phyloP scores from a whole-genome alignment of 805 yeast species.

The Myxozyma geophila region DNA sequence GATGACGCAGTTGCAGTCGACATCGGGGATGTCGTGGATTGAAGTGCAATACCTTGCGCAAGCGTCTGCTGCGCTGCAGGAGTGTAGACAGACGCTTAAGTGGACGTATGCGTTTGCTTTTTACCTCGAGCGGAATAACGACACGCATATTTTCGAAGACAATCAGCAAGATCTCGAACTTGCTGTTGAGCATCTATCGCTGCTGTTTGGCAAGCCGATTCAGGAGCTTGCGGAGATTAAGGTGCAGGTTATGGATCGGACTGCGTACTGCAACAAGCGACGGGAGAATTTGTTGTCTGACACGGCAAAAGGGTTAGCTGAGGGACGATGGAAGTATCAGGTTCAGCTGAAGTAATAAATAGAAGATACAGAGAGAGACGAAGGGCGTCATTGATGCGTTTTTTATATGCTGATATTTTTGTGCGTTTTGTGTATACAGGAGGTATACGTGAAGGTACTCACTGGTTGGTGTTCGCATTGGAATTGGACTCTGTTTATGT shows the following conservation, averaged over 20 bases:
- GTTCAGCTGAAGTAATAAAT: conserved; percentile 30
- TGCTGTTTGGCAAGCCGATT: conserved; percentile 55
- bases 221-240: conserved; percentile 48
- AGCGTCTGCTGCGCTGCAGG: conserved; percentile 64
- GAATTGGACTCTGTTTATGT: too few relatives aligned
- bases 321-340: conserved; percentile 46
- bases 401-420: not conserved
- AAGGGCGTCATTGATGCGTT: not conserved
- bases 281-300: conserved; percentile 51
- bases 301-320: conserved; percentile 51
- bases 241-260: conserved; percentile 50
- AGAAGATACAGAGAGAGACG: not conserved
- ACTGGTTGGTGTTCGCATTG: too few relatives aligned
- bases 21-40: conserved; percentile 74
- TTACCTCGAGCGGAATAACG: conserved; percentile 58
- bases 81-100: conserved; percentile 75
- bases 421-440: not conserved
- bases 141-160: conserved; percentile 68
- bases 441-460: too few relatives aligned
- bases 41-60: conserved; percentile 84
- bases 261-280: conserved; percentile 51
- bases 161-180: conserved; percentile 66
- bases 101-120: conserved; percentile 90
- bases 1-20: conserved; percentile 68
- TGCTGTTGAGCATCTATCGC: conserved; percentile 72